Conservation (phyloP, 2,329 filamentous ascomycete genomes). For the Colletotrichum abscissum region DNA sequence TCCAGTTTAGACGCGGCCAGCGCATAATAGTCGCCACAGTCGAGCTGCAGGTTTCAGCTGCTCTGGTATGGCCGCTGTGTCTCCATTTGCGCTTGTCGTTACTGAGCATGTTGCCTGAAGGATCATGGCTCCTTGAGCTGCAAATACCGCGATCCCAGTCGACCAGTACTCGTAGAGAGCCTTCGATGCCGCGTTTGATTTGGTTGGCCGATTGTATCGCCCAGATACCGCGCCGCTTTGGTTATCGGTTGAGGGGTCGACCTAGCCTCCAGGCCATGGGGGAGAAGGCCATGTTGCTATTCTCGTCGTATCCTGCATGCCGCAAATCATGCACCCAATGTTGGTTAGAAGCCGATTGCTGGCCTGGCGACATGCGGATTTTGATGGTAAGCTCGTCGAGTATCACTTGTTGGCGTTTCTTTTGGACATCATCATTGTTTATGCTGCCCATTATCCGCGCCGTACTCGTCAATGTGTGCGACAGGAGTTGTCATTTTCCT, state of each 20-base stretch:
- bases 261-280: conserved; percentile 1
- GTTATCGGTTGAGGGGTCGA: conserved; percentile 18
- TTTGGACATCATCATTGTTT: background rate
- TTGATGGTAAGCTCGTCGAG: background rate
- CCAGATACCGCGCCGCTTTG: background rate
- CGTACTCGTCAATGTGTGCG: conserved; percentile 5
- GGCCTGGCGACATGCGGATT: background rate
- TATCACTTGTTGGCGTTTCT: conserved; percentile 9
- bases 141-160: background rate
- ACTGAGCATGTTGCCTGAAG: background rate
- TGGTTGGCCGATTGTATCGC: conserved; percentile 8
- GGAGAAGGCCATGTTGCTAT: conserved; percentile 26
- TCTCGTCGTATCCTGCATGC: conserved; percentile 26
- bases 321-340: conserved; percentile 12
- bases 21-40: conserved; percentile 36
- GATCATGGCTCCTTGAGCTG: background rate
- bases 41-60: conserved; percentile 36
- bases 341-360: background rate
- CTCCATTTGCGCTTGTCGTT: conserved; percentile 3
- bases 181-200: conserved; percentile 5
- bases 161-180: background rate
- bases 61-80: conserved; percentile 4
- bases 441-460: background rate
- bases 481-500: conserved; percentile 5
- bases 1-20: conserved; percentile 34